Percentiles rank a stretch among this genome's conserved stretches.
Evolutionary conservation across 257 asterid genomes (phyloP).

Genomic region (Verbascum thapsus): DNA sequence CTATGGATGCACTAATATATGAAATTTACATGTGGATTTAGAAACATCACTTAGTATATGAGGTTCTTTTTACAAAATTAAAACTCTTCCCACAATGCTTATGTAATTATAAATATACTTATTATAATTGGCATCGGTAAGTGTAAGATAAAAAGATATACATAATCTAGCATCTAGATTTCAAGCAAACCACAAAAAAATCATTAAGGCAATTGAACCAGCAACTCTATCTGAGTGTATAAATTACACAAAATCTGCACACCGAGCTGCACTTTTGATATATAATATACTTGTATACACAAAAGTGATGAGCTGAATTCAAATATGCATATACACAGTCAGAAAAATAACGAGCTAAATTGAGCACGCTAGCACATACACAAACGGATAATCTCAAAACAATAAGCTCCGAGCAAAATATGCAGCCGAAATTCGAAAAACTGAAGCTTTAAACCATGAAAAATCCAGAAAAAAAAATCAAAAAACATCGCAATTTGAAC

Average conservation of each 20-base stretch:
- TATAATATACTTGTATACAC: no score
- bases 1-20: not conserved
- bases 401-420: not conserved
- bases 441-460: not conserved
- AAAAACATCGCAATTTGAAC: not conserved
- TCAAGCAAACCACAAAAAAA: not conserved
- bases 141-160: not conserved
- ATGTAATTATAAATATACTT: not conserved
- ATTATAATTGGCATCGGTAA: not conserved
- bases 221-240: not conserved
- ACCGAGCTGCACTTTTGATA: not conserved
- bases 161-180: not conserved
- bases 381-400: not conserved
- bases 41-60: not conserved
- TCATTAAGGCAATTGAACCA: conserved; percentile 6
- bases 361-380: not conserved
- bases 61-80: not conserved
- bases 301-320: not conserved
- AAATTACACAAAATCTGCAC: not conserved
- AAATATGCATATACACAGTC: not conserved
- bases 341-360: conserved; percentile 12
- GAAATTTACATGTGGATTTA: conserved; percentile 3
- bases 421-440: not conserved
- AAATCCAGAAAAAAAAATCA: not conserved
- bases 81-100: not conserved